Base-by-base conservation (phyloP, 179 eudicot species). In the Heliamphora pulchella region DNA sequence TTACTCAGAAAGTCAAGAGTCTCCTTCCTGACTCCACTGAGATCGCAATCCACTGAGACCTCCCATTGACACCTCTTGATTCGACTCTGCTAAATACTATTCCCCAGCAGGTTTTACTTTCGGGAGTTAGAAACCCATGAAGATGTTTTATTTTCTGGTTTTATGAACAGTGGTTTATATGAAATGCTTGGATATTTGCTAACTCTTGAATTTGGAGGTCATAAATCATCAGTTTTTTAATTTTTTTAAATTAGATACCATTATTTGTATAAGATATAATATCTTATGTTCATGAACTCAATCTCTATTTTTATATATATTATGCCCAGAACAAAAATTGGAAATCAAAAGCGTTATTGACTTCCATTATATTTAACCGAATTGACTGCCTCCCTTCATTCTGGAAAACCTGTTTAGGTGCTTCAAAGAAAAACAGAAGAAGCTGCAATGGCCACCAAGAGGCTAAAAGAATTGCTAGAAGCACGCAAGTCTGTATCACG, bases 371-470 rank as follows among this genome's bases (percentile, higher is more conserved):
- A 22, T 59, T 57, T 74, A 22, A 44, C 20, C 31, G 31, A 39
- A 6, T 69, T 46, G 5, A 18, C 57, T 53, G 17, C 73, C 71
- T 67, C 50, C 14, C 41, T 15, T 80, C 41, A 46, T 65, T 70
- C 74, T 74, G 67, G 58, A 18, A 66, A 53, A 46, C 61, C 62
- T 22, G 73, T 77, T 83, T 84, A 96, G 99, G 99, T 96, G 81
- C 99, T 96, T 80, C 99, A 96, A 85, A 89, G 99, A 84, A 96
- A 96, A 85, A 92, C 99, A 51, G 99, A 96, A 87, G 99, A 96
- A 87, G 99, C 99, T 88, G 94, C 98, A 84, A 91, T 92, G 95
- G 99, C 99, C 63, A 96, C 99, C 78, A 96, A 92, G 89, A 90
- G 98, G 89, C 84, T 96, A 78, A 96, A 96, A 85, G 99, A 96